Evolutionary conservation across 345 rosid genomes (phyloP).

Genomic region (Citrus cavaleriei): DNA sequence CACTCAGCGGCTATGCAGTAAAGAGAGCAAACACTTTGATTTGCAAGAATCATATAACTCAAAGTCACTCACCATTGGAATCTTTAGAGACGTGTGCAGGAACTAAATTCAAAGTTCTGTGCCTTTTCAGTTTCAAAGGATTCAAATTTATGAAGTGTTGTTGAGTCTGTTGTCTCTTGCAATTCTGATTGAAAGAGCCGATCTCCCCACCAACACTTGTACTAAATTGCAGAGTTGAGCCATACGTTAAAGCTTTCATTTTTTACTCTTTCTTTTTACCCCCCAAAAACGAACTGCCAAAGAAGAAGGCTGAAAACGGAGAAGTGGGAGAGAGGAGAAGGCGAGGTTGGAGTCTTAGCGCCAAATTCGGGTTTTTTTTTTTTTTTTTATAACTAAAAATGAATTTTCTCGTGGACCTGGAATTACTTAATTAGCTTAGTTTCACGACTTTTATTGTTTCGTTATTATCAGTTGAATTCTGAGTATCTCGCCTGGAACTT

Average conservation of each 20-base stretch:
- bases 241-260: background rate
- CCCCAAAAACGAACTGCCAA: background rate
- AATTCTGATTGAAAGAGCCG: background rate
- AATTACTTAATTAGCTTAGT: too few species aligned
- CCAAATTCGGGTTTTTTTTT: background rate
- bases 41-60: background rate
- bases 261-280: background rate
- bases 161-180: background rate
- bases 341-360: background rate
- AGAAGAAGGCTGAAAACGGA: background rate
- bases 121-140: background rate
- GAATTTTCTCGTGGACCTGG: too few species aligned
- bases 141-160: background rate
- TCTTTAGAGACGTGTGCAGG: background rate
- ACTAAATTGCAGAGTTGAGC: background rate
- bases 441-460: too few species aligned
- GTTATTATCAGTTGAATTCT: too few species aligned
- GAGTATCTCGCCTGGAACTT: too few species aligned
- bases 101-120: background rate
- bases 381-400: too few species aligned
- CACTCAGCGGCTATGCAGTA: background rate
- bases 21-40: background rate
- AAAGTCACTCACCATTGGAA: background rate
- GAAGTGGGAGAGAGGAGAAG: background rate
- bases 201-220: background rate